Conservation (phyloP, 306 rosid genomes). For the Vicia villosa region DNA sequence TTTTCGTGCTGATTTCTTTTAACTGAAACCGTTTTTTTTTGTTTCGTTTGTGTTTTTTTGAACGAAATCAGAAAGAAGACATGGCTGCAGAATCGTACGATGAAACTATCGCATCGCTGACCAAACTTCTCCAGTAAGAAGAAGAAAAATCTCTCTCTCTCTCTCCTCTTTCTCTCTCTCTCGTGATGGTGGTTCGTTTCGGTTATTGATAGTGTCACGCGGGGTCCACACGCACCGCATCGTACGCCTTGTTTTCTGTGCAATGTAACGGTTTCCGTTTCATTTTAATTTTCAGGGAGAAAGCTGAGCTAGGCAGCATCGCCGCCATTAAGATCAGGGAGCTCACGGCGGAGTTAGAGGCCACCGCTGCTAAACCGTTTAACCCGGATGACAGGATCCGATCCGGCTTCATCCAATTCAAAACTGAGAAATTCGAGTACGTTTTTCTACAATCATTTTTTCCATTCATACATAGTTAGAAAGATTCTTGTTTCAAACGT, state of each 20-base stretch:
- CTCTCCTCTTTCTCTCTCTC: background rate
- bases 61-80: constrained; percentile 58
- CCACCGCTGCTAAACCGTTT: constrained; percentile 31
- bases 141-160: background rate
- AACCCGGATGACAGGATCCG: constrained; percentile 70
- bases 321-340: constrained; percentile 81
- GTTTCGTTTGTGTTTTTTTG: background rate
- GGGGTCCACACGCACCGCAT: constrained; percentile 31
- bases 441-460: background rate
- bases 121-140: constrained; percentile 68
- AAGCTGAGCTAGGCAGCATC: constrained; percentile 55
- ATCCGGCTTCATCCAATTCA: constrained; percentile 74
- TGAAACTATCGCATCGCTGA: constrained; percentile 73
- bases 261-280: constrained; percentile 29
- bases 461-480: background rate
- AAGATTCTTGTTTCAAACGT: background rate
- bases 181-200: background rate
- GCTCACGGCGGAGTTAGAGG: constrained; percentile 63
- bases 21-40: background rate
- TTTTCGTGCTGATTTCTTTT: background rate
- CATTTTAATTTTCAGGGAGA: constrained; percentile 44
- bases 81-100: constrained; percentile 78
- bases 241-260: background rate
- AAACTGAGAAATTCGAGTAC: constrained; percentile 77
- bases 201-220: background rate